Base-by-base conservation (phyloP, 768 basidiomycete species). In the Omphalotus guepiniiformis region DNA sequence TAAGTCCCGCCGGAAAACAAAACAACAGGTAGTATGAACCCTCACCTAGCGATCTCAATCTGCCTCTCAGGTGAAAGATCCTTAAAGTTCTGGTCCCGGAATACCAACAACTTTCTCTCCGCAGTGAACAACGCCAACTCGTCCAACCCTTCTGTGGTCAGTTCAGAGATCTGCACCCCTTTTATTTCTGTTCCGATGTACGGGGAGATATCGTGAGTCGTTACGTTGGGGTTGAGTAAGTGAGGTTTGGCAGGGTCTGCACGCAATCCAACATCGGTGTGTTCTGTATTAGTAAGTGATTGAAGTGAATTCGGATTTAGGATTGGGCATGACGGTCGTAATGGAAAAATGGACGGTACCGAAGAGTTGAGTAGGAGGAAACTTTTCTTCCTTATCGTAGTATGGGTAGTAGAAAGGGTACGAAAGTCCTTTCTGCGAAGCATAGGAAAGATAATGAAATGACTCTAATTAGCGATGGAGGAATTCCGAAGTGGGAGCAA, bases 41-140 rank as follows among this genome's bases (percentile, higher is more conserved):
- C 55, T 13, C 22, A 72, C 74, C 61, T 68, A 6, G 74, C 73
- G 28, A 79, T 70, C 55, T 74, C 78, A 49, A 79, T 73, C 52
- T 79, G 79, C 46, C 67, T 59, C 34, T 80, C 76, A 6, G 75
- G 67, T 1, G 64, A 63, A n/a, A 80, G 50, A 51, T 79, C 78
- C 62, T 79, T 80, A 64, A 82, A 80, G 59, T 82, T 75, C 53
- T 82, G 80, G 60, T 81, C 72, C 16, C 79, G 72, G 69, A 80
- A 79, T 5, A 79, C 40, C 8, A 82, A 57, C 27, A 80, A 68
- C 59, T 78, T 79, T 36, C 77, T 58, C 60, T 80, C 73, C 1
- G 75, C 79, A 29, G 74, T 65, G 48, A 65, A 70, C 4, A 79
- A 65, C 4, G 76, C 77, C 25, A 79, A 70, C 53, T 78, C 77